phyloP scores from a whole-genome alignment of 164 flowering plant species.

The Santalum album region DNA sequence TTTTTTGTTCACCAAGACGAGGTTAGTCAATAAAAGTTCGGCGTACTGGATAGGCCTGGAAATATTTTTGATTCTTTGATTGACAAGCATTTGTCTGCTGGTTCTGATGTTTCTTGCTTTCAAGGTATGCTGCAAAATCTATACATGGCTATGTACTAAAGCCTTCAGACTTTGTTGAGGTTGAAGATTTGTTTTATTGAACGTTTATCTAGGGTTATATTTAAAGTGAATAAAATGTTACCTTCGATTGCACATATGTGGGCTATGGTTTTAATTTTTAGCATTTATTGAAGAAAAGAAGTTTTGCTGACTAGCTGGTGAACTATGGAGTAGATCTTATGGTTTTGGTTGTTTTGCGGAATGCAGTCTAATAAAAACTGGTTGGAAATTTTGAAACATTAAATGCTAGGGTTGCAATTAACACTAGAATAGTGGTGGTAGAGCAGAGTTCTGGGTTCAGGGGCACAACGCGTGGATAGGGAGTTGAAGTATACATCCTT shows the following conservation, averaged over 20 bases:
- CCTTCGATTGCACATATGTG: too few relatives aligned
- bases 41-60: neutral
- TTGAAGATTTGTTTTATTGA: too few relatives aligned
- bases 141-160: neutral
- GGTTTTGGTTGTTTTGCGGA: too few relatives aligned
- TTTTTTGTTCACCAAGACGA: slow-evolving; percentile 88
- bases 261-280: neutral
- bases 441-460: too few relatives aligned
- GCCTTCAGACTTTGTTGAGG: too few relatives aligned
- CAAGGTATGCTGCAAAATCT: slow-evolving; percentile 2
- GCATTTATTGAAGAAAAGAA: neutral
- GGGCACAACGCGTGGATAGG: too few relatives aligned
- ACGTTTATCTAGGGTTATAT: too few relatives aligned
- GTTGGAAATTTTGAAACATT: neutral
- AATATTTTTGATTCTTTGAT: neutral
- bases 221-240: too few relatives aligned
- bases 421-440: neutral
- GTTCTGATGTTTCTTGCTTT: neutral
- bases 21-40: slow-evolving; percentile 30
- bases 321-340: neutral
- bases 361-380: neutral
- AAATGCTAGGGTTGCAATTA: neutral
- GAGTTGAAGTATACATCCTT: too few relatives aligned
- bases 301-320: neutral
- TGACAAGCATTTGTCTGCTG: neutral